Conservation (phyloP, 495 filamentous ascomycete species). For the Trichoderma reesei region DNA sequence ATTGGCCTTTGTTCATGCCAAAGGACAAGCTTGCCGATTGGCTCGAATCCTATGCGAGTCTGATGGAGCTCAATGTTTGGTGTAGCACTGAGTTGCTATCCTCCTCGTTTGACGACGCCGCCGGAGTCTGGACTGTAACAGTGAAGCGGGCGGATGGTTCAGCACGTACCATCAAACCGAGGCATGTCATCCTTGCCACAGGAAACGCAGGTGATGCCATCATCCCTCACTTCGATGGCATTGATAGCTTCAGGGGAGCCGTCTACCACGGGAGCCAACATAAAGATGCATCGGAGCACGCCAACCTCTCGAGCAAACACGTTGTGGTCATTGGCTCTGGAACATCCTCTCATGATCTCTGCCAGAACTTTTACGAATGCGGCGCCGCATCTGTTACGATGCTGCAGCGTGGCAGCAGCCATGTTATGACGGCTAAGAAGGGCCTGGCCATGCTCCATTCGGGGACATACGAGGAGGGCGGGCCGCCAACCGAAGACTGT, state of each 20-base stretch:
- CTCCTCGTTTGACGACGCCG: constrained; percentile 39
- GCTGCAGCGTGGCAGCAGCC: constrained; percentile 53
- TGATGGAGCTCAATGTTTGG: constrained; percentile 62
- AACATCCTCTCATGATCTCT: constrained; percentile 58
- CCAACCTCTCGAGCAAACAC: background rate
- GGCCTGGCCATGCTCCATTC: constrained; percentile 40
- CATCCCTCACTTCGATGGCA: constrained; percentile 46
- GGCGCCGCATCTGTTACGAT: constrained; percentile 51
- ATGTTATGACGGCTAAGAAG: constrained; percentile 42
- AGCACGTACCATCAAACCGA: constrained; percentile 36
- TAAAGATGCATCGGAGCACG: constrained; percentile 35
- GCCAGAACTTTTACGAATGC: constrained; percentile 54
- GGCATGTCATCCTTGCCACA: constrained; percentile 54
- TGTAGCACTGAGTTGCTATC: constrained; percentile 38
- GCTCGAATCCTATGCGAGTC: constrained; percentile 56
- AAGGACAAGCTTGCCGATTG: constrained; percentile 67
- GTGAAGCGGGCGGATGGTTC: constrained; percentile 26
- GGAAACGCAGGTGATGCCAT: constrained; percentile 57
- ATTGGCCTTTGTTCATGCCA: constrained; percentile 55
- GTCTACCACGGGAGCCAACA: constrained; percentile 34
- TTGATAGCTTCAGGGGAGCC: constrained; percentile 39
- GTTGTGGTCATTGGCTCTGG: constrained; percentile 50
- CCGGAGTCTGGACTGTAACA: constrained; percentile 42
- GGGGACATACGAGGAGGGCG: constrained; percentile 47
- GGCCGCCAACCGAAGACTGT: constrained; percentile 39